Evolutionary conservation across 192 early-diverging fungal species (phyloP).

Genomic region (Chytriomyces confervae): DNA sequence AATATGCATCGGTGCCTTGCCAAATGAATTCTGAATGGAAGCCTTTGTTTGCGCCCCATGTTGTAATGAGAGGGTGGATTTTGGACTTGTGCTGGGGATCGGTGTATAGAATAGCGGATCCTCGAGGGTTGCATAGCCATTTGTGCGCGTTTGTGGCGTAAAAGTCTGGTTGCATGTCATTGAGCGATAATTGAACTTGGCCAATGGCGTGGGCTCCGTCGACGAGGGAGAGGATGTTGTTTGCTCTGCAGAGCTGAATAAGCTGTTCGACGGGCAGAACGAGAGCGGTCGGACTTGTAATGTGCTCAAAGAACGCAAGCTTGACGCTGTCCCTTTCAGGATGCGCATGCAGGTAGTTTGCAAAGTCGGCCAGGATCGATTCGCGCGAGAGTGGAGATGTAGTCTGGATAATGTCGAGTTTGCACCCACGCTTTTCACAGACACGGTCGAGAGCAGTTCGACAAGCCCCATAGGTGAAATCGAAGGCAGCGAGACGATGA

Average conservation of each 20-base stretch:
- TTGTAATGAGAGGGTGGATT: conserved; percentile 38
- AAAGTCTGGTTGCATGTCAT: conserved; percentile 60
- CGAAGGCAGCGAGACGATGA: conserved; percentile 40
- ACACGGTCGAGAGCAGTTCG: conserved; percentile 19
- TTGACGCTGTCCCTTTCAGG: background rate
- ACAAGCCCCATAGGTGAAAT: conserved; percentile 37
- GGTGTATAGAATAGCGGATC: conserved; percentile 42
- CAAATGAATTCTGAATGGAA: conserved; percentile 48
- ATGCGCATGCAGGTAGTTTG: conserved; percentile 14
- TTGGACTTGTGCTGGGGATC: conserved; percentile 27
- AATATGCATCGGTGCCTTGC: conserved; percentile 53
- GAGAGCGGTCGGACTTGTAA: conserved; percentile 45
- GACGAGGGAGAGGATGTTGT: conserved; percentile 38
- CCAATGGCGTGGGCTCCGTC: conserved; percentile 55
- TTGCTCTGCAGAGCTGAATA: conserved; percentile 31
- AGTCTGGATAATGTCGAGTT: conserved; percentile 26
- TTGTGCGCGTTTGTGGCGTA: conserved; percentile 53
- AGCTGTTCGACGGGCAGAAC: conserved; percentile 43
- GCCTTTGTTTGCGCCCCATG: conserved; percentile 28
- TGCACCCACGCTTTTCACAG: conserved; percentile 9
- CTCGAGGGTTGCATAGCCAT: conserved; percentile 49
- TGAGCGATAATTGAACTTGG: conserved; percentile 37
- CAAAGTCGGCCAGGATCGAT: conserved; percentile 18
- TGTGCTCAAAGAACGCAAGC: conserved; percentile 48
- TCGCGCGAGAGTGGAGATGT: conserved; percentile 21